Evolutionary conservation across 2,329 filamentous ascomycete species (phyloP).

Genomic region (Xylaria sp.): DNA sequence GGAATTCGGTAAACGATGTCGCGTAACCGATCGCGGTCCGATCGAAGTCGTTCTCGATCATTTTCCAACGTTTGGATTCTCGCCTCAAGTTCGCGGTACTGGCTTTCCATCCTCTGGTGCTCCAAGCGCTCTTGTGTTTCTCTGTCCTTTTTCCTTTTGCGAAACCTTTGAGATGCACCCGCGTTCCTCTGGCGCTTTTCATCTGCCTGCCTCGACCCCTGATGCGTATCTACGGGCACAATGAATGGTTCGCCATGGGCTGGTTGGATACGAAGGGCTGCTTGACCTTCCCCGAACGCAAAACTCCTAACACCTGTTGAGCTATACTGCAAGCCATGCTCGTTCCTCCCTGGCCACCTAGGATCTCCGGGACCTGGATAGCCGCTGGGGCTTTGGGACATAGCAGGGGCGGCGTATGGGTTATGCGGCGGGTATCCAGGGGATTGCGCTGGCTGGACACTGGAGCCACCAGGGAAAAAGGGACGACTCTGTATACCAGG

Average conservation of each 20-base stretch:
- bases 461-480: constrained; percentile 37
- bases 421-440: constrained; percentile 32
- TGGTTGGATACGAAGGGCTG: constrained; percentile 46
- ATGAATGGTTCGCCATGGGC: constrained; percentile 59
- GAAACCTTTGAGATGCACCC: constrained; percentile 84
- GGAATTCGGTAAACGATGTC: constrained; percentile 72
- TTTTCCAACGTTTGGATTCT: constrained; percentile 65
- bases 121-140: constrained; percentile 76
- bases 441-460: constrained; percentile 38
- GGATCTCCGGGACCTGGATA: constrained; percentile 40
- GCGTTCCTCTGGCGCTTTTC: constrained; percentile 89
- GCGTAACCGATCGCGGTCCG: constrained; percentile 77
- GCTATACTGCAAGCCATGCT: constrained; percentile 34
- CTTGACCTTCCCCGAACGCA: constrained; percentile 47
- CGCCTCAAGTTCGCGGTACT: constrained; percentile 72
- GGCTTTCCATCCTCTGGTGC: constrained; percentile 73
- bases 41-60: constrained; percentile 78
- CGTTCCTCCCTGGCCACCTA: constrained; percentile 43
- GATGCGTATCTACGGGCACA: constrained; percentile 81
- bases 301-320: constrained; percentile 39
- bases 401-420: constrained; percentile 37
- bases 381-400: constrained; percentile 38
- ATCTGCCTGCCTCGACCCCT: constrained; percentile 83
- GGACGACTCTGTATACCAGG: constrained; percentile 39
- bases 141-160: constrained; percentile 83